phyloP scores from a whole-genome alignment of 139 green algal species.

The Protoeuglena noctilucae region DNA sequence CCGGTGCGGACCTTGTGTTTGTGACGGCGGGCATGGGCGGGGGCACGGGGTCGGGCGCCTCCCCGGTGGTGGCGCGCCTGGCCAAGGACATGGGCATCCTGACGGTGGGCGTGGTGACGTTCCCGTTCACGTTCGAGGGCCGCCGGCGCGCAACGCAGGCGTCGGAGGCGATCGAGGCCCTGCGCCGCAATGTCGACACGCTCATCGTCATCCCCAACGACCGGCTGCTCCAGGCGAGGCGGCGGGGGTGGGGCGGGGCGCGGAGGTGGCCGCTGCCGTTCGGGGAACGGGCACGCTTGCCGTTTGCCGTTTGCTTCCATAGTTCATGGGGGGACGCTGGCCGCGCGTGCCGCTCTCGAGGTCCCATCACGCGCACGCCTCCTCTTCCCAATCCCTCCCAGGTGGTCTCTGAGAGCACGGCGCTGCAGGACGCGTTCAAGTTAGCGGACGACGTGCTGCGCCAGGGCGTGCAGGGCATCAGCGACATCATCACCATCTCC shows the following conservation, averaged over 20 bases:
- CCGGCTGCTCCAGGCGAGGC: constrained; percentile 49
- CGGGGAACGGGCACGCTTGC: too few species aligned
- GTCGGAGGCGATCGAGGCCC: constrained; percentile 43
- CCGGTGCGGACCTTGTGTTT: constrained; percentile 84
- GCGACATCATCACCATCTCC: constrained; percentile 89
- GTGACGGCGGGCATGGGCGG: constrained; percentile 93
- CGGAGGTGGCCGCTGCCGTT: too few species aligned
- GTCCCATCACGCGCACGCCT: too few species aligned
- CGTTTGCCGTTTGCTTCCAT: too few species aligned
- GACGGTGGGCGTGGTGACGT: constrained; percentile 91
- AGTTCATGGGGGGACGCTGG: too few species aligned
- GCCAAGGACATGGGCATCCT: constrained; percentile 78
- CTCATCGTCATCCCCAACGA: constrained; percentile 98
- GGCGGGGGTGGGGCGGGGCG: too few species aligned
- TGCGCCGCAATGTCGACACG: constrained; percentile 80
- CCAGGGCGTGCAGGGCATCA: constrained; percentile 82
- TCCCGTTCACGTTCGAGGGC: constrained; percentile 91
- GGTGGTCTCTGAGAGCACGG: background rate
- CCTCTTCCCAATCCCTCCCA: too few species aligned
- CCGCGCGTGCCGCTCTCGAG: too few species aligned
- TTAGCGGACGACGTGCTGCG: constrained; percentile 79
- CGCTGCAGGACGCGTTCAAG: constrained; percentile 71
- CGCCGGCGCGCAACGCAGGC: constrained; percentile 60
- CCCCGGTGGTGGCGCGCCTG: constrained; percentile 68
- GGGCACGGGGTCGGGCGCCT: constrained; percentile 83